Evolutionary conservation across 345 rosid genomes (phyloP).

Genomic region (Linum trigynum): DNA sequence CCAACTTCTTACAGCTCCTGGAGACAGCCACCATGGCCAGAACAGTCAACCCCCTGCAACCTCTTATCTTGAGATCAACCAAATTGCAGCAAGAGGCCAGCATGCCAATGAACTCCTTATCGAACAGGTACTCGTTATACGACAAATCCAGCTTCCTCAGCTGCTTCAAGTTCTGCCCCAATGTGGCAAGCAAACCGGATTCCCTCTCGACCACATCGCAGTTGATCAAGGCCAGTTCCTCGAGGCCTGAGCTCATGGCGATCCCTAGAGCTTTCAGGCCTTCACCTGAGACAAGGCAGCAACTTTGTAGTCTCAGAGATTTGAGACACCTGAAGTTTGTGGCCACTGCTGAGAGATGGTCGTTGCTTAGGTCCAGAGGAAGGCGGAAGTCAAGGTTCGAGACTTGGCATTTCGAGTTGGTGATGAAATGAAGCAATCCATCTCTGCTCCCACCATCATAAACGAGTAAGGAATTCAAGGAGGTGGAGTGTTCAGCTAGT

Average conservation of each 20-base stretch:
- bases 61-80: slow-evolving; percentile 55
- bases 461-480: slow-evolving; percentile 51
- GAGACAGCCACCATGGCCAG: slow-evolving; percentile 31
- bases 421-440: slow-evolving; percentile 61
- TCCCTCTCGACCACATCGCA: slow-evolving; percentile 74
- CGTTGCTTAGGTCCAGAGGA: slow-evolving; percentile 70
- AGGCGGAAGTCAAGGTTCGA: slow-evolving; percentile 58
- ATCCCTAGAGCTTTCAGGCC: slow-evolving; percentile 51
- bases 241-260: slow-evolving; percentile 40
- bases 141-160: slow-evolving; percentile 58
- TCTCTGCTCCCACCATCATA: slow-evolving; percentile 75
- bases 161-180: slow-evolving; percentile 58
- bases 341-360: slow-evolving; percentile 56
- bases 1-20: slow-evolving; percentile 45
- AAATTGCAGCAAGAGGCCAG: slow-evolving; percentile 48
- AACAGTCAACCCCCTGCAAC: slow-evolving; percentile 45
- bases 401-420: slow-evolving; percentile 38
- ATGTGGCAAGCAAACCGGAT: slow-evolving; percentile 56
- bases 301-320: slow-evolving; percentile 57
- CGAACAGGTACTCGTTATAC: slow-evolving; percentile 51
- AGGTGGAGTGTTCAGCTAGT: slow-evolving; percentile 48
- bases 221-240: slow-evolving; percentile 53
- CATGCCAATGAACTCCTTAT: slow-evolving; percentile 66
- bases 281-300: slow-evolving; percentile 67
- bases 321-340: slow-evolving; percentile 37